These are phyloP conservation scores for Kurtzmaniella fragi DNA, from an alignment of 805 yeast species.

Conservation along the genomic window DNA sequence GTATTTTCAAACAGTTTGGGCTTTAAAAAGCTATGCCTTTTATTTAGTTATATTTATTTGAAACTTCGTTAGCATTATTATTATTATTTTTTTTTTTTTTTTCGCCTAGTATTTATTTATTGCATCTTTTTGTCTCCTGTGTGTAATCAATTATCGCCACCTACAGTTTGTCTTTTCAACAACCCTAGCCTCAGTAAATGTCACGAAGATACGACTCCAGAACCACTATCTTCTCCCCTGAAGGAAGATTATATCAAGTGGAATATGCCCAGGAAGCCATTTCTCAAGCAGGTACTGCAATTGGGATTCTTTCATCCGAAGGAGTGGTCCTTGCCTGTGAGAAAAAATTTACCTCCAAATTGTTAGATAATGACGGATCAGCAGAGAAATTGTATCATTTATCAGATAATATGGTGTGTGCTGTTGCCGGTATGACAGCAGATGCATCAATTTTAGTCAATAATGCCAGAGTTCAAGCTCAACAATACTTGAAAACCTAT, in stretches of 20 bases:
- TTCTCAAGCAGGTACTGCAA: constrained; percentile 77
- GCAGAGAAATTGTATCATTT: constrained; percentile 89
- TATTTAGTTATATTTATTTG: too few species aligned
- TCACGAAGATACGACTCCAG: constrained; percentile 99
- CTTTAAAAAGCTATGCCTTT: too few species aligned
- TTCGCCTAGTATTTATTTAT: too few species aligned
- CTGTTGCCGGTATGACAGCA: constrained; percentile 97
- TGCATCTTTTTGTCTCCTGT: too few species aligned
- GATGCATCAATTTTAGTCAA: constrained; percentile 91
- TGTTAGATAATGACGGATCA: constrained; percentile 88
- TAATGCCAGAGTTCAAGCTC: constrained; percentile 81
- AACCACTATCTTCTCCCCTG: constrained; percentile 98
- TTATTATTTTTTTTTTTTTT: too few species aligned
- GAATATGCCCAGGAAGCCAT: constrained; percentile 95
- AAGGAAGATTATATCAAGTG: constrained; percentile 94
- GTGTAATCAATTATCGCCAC: too few species aligned
- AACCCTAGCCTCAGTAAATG: constrained; percentile 24
- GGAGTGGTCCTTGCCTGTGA: constrained; percentile 98
- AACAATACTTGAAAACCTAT: constrained; percentile 77
- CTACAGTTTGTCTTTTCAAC: too few species aligned
- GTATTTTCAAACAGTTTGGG: too few species aligned
- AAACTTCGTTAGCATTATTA: too few species aligned
- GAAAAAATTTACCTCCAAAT: constrained; percentile 86
- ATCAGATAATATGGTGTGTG: constrained; percentile 80
- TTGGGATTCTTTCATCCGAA: constrained; percentile 69